Conservation (phyloP, 169 alveolate genomes). For the Cryptosporidium felis region DNA sequence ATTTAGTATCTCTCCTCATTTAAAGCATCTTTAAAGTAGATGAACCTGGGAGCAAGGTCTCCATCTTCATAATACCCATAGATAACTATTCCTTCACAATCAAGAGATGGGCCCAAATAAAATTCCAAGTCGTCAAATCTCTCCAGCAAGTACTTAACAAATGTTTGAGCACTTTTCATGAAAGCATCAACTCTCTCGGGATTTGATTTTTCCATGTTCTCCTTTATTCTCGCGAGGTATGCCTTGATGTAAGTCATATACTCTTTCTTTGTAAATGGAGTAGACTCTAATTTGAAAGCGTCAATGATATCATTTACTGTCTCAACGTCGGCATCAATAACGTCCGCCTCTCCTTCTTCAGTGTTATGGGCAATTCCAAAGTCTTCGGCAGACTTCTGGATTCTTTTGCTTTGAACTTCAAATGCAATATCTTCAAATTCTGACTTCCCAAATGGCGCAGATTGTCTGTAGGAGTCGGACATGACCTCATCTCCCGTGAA, state of each 20-base stretch:
- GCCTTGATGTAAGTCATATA: conserved; percentile 88
- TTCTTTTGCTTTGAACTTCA: conserved; percentile 86
- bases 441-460: conserved; percentile 84
- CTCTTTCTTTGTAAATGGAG: conserved; percentile 90
- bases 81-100: conserved; percentile 88
- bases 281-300: conserved; percentile 88
- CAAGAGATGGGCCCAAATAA: conserved; percentile 90
- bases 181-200: conserved; percentile 90
- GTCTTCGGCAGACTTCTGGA: conserved; percentile 88
- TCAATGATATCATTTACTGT: conserved; percentile 90
- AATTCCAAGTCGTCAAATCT: conserved; percentile 90
- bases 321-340: conserved; percentile 84
- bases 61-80: conserved; percentile 92
- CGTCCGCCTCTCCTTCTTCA: conserved; percentile 84
- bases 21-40: conserved; percentile 89
- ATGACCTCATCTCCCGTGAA: conserved; percentile 90
- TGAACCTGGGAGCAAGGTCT: conserved; percentile 90
- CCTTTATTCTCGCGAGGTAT: conserved; percentile 87
- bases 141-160: conserved; percentile 88
- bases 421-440: conserved; percentile 86
- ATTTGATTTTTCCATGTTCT: conserved; percentile 84
- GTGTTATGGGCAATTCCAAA: conserved; percentile 90
- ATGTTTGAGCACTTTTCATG: conserved; percentile 86
- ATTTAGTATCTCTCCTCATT: conserved; percentile 88
- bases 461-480: conserved; percentile 89